phyloP scores from a whole-genome alignment of 768 basidiomycete species.

The Termitomyces sp. region DNA sequence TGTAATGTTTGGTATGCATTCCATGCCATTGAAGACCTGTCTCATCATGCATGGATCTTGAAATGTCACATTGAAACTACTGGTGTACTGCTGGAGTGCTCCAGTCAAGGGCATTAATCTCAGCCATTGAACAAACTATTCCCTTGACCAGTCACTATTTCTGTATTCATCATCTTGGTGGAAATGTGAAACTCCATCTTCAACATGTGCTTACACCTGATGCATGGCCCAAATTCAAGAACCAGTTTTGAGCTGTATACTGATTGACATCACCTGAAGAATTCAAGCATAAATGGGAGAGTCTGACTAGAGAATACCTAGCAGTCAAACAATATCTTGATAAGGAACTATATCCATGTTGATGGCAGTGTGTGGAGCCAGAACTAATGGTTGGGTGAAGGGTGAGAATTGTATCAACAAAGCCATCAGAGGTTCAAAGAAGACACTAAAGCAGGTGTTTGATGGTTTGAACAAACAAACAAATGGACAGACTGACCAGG shows the following conservation, averaged over 20 bases:
- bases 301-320: constrained; percentile 14
- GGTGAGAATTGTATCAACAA: constrained; percentile 22
- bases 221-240: constrained; percentile 19
- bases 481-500: constrained; percentile 12
- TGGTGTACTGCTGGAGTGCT: constrained; percentile 14
- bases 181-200: constrained; percentile 23
- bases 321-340: constrained; percentile 21
- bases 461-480: constrained; percentile 18
- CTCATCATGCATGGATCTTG: constrained; percentile 20
- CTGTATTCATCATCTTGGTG: constrained; percentile 26
- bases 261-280: constrained; percentile 26
- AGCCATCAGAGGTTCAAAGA: constrained; percentile 17
- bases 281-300: constrained; percentile 20
- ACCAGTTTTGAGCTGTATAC: constrained; percentile 26
- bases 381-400: constrained; percentile 29
- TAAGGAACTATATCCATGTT: constrained; percentile 23
- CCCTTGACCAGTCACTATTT: constrained; percentile 21
- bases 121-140: constrained; percentile 9
- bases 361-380: constrained; percentile 27
- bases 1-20: constrained; percentile 26
- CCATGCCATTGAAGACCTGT: constrained; percentile 19
- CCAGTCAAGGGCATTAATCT: constrained; percentile 18
- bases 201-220: constrained; percentile 10
- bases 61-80: constrained; percentile 17
- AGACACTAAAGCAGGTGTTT: constrained; percentile 18